Percentiles rank a stretch among this genome's conserved stretches.
These are phyloP conservation scores for Leccinum olivaceoglutinosum DNA, from an alignment of 1,284 basidiomycete species.

Conservation along the genomic window DNA sequence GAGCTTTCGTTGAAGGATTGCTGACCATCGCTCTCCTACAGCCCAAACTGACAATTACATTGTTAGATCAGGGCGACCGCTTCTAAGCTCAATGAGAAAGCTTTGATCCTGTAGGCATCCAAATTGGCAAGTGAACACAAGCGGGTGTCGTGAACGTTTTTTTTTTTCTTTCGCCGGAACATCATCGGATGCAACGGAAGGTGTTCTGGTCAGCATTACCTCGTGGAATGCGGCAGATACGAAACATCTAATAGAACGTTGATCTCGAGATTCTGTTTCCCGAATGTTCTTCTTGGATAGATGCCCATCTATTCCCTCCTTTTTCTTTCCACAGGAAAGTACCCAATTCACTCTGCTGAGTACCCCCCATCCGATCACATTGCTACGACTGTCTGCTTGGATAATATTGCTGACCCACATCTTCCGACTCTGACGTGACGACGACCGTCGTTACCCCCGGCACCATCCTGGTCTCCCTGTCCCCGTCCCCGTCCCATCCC, in stretches of 20 bases:
- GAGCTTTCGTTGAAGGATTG: neutral
- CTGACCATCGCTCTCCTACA: slow-evolving; percentile 25
- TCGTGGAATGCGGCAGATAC: neutral
- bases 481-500: no score
- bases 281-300: slow-evolving; percentile 13
- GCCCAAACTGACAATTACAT: slow-evolving; percentile 77
- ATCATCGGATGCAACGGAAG: neutral
- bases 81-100: slow-evolving; percentile 75
- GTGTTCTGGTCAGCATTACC: neutral
- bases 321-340: slow-evolving; percentile 13
- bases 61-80: slow-evolving; percentile 83
- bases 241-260: neutral
- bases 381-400: slow-evolving; percentile 8
- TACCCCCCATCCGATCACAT: slow-evolving; percentile 8
- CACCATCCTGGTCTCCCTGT: no score
- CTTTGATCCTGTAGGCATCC: slow-evolving; percentile 34
- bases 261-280: neutral
- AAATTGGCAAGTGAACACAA: slow-evolving; percentile 23
- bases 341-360: slow-evolving; percentile 3
- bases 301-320: slow-evolving; percentile 7
- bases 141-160: neutral
- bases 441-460: no score
- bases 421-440: neutral
- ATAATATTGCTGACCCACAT: slow-evolving; percentile 7
- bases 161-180: neutral